A percentile compares a stretch with the other conserved stretches of the same genome.
phyloP scores from a whole-genome alignment of 148 eudicot genomes.

The Vaccinium vitisidaea region DNA sequence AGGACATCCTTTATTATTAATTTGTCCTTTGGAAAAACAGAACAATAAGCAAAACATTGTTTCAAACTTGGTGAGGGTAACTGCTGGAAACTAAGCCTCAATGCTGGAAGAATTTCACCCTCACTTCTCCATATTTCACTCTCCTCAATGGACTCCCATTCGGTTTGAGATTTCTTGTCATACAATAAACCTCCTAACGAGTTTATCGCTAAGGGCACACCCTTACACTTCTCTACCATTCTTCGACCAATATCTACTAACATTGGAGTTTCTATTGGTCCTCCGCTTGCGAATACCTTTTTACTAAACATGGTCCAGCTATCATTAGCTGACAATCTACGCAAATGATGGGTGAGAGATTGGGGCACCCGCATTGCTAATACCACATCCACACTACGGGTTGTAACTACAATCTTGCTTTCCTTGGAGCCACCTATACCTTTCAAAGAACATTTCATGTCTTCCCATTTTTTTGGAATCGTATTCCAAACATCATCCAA shows the following conservation, averaged over 20 bases:
- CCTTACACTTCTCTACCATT: background rate
- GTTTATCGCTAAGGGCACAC: background rate
- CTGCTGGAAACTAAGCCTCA: too few species aligned
- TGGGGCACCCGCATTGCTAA: background rate
- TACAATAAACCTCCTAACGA: background rate
- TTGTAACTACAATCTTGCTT: constrained; percentile 13
- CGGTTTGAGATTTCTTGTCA: background rate
- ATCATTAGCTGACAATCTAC: background rate
- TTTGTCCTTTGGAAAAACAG: too few species aligned
- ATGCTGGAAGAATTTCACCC: too few species aligned
- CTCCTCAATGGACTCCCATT: background rate
- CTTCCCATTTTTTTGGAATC: background rate
- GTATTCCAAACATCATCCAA: constrained; percentile 23
- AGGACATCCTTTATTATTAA: too few species aligned
- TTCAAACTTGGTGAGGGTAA: too few species aligned
- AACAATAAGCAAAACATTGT: too few species aligned
- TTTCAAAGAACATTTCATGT: background rate
- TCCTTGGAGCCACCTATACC: constrained; percentile 3
- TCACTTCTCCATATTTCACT: too few species aligned
- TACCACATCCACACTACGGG: constrained; percentile 11
- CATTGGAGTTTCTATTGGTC: background rate
- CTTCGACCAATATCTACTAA: background rate
- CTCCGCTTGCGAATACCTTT: background rate
- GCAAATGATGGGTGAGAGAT: background rate
- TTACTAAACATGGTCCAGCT: constrained; percentile 7